Percentiles rank a stretch among this genome's conserved stretches.
Conservation (phyloP, 176 grass and related monocot species). For the Carex littledalei region DNA sequence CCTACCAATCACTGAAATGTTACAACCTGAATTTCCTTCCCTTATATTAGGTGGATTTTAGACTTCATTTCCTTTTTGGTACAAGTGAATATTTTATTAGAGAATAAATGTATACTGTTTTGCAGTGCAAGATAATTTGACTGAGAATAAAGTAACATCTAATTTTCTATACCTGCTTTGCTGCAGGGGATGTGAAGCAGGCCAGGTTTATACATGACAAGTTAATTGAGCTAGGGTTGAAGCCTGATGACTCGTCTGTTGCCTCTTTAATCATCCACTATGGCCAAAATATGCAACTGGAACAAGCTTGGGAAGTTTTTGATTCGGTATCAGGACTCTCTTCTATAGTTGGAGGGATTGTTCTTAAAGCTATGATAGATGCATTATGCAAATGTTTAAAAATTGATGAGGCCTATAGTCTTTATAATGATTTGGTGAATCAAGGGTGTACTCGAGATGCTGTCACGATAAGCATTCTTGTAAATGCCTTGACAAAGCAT, state of each 20-base stretch:
- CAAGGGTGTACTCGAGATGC: conserved; percentile 37
- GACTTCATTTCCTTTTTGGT: background rate
- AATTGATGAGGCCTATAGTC: conserved; percentile 41
- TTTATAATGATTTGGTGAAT: conserved; percentile 45
- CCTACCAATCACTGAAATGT: background rate
- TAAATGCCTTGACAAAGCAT: conserved; percentile 59
- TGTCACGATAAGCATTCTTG: conserved; percentile 84
- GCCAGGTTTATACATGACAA: conserved; percentile 53
- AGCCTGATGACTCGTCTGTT: conserved; percentile 51
- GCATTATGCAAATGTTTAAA: conserved; percentile 59
- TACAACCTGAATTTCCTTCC: background rate
- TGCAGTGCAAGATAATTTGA: background rate
- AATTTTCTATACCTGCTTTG: conserved; percentile 33
- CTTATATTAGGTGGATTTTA: background rate
- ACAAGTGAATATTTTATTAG: background rate
- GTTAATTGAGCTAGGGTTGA: conserved; percentile 42
- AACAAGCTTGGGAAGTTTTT: conserved; percentile 48
- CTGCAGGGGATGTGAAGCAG: conserved; percentile 45
- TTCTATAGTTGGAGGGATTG: conserved; percentile 23
- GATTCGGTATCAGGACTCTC: conserved; percentile 25
- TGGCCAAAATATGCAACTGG: conserved; percentile 52
- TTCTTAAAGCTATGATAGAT: conserved; percentile 70
- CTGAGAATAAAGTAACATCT: background rate
- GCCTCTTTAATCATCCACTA: conserved; percentile 74
- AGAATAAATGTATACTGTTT: background rate